These are phyloP conservation scores for Plasmodiophora brassicae DNA, from an alignment of 208 protist genomes.

Conservation along the genomic window DNA sequence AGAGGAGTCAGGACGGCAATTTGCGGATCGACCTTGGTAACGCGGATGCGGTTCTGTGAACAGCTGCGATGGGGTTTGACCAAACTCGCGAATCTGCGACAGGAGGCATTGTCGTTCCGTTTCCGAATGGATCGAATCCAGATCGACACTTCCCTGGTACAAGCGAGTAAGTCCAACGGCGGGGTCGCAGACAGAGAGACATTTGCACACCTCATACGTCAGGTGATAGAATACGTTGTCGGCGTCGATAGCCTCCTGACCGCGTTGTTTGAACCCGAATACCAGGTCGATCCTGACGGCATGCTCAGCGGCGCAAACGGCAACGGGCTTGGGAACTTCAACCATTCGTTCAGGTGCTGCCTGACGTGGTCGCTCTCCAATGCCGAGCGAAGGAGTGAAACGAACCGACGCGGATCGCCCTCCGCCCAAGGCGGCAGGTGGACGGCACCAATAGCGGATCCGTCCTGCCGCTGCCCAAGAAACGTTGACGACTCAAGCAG, in stretches of 20 bases:
- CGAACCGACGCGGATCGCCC: background rate
- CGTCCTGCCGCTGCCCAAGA: background rate
- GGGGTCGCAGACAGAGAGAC: background rate
- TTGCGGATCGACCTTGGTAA: background rate
- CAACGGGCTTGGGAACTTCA: background rate
- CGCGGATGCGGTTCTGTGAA: background rate
- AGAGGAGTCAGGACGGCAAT: background rate
- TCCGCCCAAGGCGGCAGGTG: background rate
- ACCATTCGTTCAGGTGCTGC: conserved; percentile 38
- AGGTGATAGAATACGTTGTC: conserved; percentile 27
- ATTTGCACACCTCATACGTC: background rate
- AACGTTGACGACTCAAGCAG: background rate
- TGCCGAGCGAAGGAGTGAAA: background rate
- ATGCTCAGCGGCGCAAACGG: too few species aligned
- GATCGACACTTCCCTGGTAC: background rate
- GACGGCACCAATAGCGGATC: background rate
- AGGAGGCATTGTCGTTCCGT: background rate
- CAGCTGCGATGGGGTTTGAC: conserved; percentile 8
- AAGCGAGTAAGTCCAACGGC: background rate
- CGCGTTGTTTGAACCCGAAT: background rate
- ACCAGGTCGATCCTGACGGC: conserved; percentile 4
- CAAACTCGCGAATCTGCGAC: conserved; percentile 2
- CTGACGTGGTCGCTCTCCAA: conserved; percentile 21
- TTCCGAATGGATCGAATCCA: background rate
- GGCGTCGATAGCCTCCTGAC: background rate